Evolutionary conservation across 2,329 filamentous ascomycete species (phyloP), one percentile per base, ranked within the genome.

Genomic region (Fusarium sp.): DNA sequence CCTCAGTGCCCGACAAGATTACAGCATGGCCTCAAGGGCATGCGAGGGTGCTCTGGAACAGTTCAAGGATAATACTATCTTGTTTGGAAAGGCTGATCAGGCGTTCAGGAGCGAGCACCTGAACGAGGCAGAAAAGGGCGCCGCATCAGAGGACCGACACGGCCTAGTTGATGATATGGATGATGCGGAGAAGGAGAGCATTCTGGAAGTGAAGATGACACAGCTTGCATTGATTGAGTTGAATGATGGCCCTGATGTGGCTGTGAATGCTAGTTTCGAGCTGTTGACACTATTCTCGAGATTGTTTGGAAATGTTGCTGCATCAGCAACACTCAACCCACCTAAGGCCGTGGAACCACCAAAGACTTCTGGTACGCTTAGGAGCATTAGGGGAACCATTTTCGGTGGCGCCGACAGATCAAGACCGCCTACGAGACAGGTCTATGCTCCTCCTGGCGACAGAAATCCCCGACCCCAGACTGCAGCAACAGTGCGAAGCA

Each of bases 171-270:
- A 95, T 70, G 89, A 92, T 46, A 93, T 98, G 89, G 91, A 94
- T 67, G 88, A 90, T 61, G 88, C 90, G 27, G 94, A 98, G 77
- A 97, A 94, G 77, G 93, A 94, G 78, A 88, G 89, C 51, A 91
- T 99, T 44, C 81, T 99, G n/a, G 93, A 98, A 79, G 90, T 98
- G 66, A 97, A 97, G 79, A 97, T 98, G 88, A 98, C 95, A 13
- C 94, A 98, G 76, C 84, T 99, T 64, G 87, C 92, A 6, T 86
- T 99, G 22, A 81, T 96, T 6, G 95, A 98, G 79, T 83, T 96
- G 18, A 83, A 93, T 6, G 94, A 98, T 77, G 94, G 94, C 2
- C 90, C 94, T 0, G 91, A 93, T 61, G 88, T 91, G 60, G 95
- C 96, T 20, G 93, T 98, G 53, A 97, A 97, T 77, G 91, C 92